Evolutionary conservation across 345 rosid species (phyloP), one percentile per base, ranked within the genome.

Genomic region (Adansonia digitata): DNA sequence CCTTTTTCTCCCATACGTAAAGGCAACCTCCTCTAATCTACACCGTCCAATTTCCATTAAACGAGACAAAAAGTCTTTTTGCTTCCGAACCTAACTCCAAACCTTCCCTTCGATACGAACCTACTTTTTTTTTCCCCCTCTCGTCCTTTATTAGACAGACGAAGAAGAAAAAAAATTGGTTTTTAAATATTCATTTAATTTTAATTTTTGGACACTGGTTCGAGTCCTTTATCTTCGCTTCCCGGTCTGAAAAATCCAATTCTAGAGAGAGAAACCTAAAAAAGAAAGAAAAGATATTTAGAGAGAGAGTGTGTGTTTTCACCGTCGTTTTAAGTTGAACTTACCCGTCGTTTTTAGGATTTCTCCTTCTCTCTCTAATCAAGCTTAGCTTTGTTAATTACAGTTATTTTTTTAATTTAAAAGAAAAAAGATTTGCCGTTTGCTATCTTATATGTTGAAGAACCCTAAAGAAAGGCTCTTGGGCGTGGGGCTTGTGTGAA

Each of bases 401-500:
- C 61, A 24, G 34, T 56, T 53, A 53, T 42, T 24, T 65, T 72
- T 24, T 74, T 62, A 29, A 39, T 31, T 34, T 46, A 4, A 31
- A 35, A 4, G 14, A n/a, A 64, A 80, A 76, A 71, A 68, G 74
- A 68, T 45, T 5, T 26, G 78, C 69, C 82, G 76, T 76, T 53
- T 53, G 26, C 27, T 29, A 64, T 34, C 65, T 74, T n/a, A n/a
- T 61, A 26, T 34, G 65, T 52, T 69, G 75, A 75, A 79, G 77
- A 83, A 79, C 87, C 90, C 85, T 81, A 80, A 73, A 79, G 71
- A 80, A 73, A 78, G 67, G 70, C 73, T 71, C 72, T 68, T 69
- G 69, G 61, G 55, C 64, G 64, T 69, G 61, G 37, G 52, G 57
- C 71, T 78, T 73, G 81, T 84, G 84, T 84, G 88, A 86, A 80